Evolutionary conservation across 2,329 filamentous ascomycete genomes (phyloP), one percentile per base, ranked within the genome.

Genomic region (Nigrograna mackinnonii): DNA sequence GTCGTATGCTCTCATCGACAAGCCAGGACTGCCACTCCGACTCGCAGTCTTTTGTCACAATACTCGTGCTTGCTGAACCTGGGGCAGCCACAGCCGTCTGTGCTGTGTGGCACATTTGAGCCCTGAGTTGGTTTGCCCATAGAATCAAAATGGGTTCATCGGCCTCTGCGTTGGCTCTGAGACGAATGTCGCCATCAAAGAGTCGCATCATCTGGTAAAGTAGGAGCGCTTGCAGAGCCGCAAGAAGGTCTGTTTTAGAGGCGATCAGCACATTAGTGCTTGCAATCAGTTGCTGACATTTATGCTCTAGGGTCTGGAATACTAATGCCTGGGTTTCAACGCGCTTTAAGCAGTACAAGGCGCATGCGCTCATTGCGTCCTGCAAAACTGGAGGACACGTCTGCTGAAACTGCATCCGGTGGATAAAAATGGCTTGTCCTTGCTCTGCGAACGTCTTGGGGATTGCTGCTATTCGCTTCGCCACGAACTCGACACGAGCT

Each of bases 1-100:
- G 58, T 1, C 62, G 56, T 12, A 60, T 56, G 32, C 58, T 63
- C 43, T 67, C 64, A 0, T 50, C 56, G 3, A 63, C 41, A 3
- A 68, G 36, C 62, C 64, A 66, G 11, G 49, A 50, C 2, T 44
- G 49, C 37, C 54, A 46, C 2, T 51, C 37, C 13, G 34, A 26
- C 11, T 21, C 12, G 5, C 14, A n/a, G 4, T 35, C 33, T 21
- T 6, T 35, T 7, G 33, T 18, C n/a, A 21, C 17, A 18, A 35
- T 35, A 7, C 17, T 5, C 12, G 22, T 14, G 14, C 14, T 14
- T 6, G 17, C 13, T 13, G 22, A 21, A 19, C 14, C n/a, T 24
- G 28, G 11, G 12, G 14, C 12, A 12, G 22, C 13, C 5, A 19
- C 16, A 3, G 11, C n/a, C 30, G 32, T 11, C 6, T 33, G 39